Base-by-base conservation (phyloP, 352 stramenopile species). In the Phytophthora fragariaefolia region DNA sequence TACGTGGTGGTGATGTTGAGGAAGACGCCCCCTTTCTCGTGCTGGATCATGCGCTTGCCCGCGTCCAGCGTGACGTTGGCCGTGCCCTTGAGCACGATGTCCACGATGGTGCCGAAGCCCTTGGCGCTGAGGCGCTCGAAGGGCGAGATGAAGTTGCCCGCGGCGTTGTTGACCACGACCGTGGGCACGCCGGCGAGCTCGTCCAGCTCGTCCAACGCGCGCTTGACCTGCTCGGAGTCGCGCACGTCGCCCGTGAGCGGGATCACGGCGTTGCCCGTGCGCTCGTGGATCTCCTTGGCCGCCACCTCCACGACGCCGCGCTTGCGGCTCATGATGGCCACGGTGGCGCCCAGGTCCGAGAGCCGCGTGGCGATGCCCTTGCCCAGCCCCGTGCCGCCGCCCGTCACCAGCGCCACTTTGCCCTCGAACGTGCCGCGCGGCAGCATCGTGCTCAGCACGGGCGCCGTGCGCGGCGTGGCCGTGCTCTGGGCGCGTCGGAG, bases 1-100 rank as follows among this genome's bases (percentile, higher is more conserved):
- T 98, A 93, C 18, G 92, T 98, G 54, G 96, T 98, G 34, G 90
- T 98, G 73, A 99, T 99, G 77, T 99, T 99, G 42, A 99, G 86
- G 69, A 99, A 98, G 6, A 95, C 79, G 22, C 90, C 93, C 36
- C 80, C 79, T 27, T 85, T 79, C 6, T 90, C 79, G n/a, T 77
- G 79, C 48, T 81, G 73, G 55, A 95, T 93, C 79, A 93, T 86
- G 57, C 83, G 82, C 58, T 93, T 91, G 43, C 84, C 88, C 0
- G 82, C 84, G 40, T 95, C 84, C 48, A 92, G 69, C 58, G 86
- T 95, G 53, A 96, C 83, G 66, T 95, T 95, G 64, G 85, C 85
- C 26, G 85, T 92, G 26, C 88, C 88, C 67, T 93, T 92, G 34
- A 96, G 80, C 54, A 95, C 97, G 75, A 99, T 99, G 48, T 98